Base-by-base conservation (phyloP, 768 basidiomycete species). In the Rhizopogon rudus region DNA sequence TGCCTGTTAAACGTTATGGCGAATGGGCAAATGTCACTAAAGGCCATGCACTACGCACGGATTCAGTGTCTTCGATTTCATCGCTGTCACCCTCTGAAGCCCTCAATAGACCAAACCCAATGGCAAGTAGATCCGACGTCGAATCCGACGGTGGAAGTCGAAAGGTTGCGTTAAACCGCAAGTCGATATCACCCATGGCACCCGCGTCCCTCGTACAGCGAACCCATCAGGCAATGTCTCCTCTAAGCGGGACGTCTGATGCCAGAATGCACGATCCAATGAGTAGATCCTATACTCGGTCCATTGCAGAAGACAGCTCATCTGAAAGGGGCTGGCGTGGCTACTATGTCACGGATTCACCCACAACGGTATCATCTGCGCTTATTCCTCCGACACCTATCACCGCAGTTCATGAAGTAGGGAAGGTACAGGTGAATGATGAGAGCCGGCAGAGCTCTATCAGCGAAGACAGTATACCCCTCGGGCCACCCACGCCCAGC, bases 131-230 rank as follows among this genome's bases (percentile, higher is more conserved):
- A 37, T 80, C 77, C 12, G 83, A 83, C 45, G 72, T 76, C 61
- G 85, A 86, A 43, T 84, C 84, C 3, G 87, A 88, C 55, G 68
- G 72, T 16, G 64, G 52, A 10, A 87, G 88, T 64, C 78, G 87
- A 49, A 70, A 76, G 46, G 77, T 91, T 13, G 79, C 81, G 25
- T 63, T 91, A 49, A 86, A 87, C 64, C 81, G 88, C 33, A 79
- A 78, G 58, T 82, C 84, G 12, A 67, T 88, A 5, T 90, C 88
- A 4, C 87, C 88, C 3, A 85, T 88, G 83, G 86, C 87, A 16
- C 75, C 82, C 33, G 71, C 69, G 13, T 81, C 75, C 55, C 74
- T 77, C 54, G 65, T 73, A 17, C 65, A 68, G 31, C 69, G 61
- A 55, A 62, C 67, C 10, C 63, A 67, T 12, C 67, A 73, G 73